phyloP scores from a whole-genome alignment of 176 grass and related monocot genomes.

The Canna indica region DNA sequence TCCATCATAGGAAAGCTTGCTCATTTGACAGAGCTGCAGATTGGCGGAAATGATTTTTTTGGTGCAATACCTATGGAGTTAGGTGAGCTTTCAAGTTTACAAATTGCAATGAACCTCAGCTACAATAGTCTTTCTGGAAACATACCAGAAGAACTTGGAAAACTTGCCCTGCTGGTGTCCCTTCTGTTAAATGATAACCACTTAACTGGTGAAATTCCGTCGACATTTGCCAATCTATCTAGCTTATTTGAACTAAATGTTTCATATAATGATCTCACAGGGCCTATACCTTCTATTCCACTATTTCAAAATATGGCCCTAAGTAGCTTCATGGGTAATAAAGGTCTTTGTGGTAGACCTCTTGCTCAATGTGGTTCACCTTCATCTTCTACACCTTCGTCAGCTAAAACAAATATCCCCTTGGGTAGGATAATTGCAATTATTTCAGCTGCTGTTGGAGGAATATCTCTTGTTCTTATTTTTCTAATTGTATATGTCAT shows the following conservation, averaged over 20 bases:
- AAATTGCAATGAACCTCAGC: constrained; percentile 97
- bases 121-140: constrained; percentile 64
- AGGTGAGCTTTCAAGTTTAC: constrained; percentile 70
- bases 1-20: constrained; percentile 64
- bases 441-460: constrained; percentile 78
- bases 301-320: constrained; percentile 71
- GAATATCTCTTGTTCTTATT: constrained; percentile 92
- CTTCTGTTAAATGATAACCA: constrained; percentile 82
- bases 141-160: constrained; percentile 85
- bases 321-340: constrained; percentile 83
- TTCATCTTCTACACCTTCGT: constrained; percentile 28
- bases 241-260: constrained; percentile 88
- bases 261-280: constrained; percentile 84
- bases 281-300: constrained; percentile 48
- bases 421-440: constrained; percentile 81
- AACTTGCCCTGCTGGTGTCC: constrained; percentile 68
- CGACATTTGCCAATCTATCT: constrained; percentile 79
- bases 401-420: constrained; percentile 23
- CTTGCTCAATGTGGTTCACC: constrained; percentile 57
- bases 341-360: constrained; percentile 80
- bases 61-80: constrained; percentile 83
- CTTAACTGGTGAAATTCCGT: constrained; percentile 80
- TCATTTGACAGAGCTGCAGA: constrained; percentile 87
- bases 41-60: constrained; percentile 77
- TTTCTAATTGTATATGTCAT: constrained; percentile 68